phyloP scores from a whole-genome alignment of 495 filamentous ascomycete species.

The Aspergillus biplanus region DNA sequence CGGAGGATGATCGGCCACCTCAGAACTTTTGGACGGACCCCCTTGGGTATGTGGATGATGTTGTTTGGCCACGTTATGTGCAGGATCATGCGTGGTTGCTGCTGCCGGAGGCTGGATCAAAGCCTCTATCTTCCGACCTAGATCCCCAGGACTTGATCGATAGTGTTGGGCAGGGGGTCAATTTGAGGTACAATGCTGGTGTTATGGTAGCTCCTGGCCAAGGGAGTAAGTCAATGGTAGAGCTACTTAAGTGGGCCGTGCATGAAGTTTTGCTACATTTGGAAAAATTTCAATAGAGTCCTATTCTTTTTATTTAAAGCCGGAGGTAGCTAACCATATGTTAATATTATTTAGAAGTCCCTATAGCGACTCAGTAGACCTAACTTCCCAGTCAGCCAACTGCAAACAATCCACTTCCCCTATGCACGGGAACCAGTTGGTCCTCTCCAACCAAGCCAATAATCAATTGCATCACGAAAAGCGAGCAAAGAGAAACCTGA shows the following conservation, averaged over 20 bases:
- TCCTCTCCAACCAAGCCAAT: constrained; percentile 44
- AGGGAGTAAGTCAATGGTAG: constrained; percentile 37
- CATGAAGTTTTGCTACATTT: constrained; percentile 41
- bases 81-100: constrained; percentile 78
- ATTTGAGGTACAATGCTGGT: constrained; percentile 41
- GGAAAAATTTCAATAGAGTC: background rate
- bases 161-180: constrained; percentile 37
- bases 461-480: constrained; percentile 39
- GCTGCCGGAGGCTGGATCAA: constrained; percentile 54
- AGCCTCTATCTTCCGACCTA: constrained; percentile 36
- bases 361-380: background rate
- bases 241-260: constrained; percentile 49
- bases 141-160: constrained; percentile 33
- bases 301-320: background rate
- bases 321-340: background rate
- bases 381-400: background rate
- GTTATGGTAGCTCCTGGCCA: constrained; percentile 43
- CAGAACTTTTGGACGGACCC: constrained; percentile 94
- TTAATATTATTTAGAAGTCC: background rate
- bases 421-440: constrained; percentile 20
- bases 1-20: constrained; percentile 46
- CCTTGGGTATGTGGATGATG: constrained; percentile 87
- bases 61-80: constrained; percentile 95
- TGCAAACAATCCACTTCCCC: background rate
- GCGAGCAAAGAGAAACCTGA: background rate